A percentile compares a stretch with the other conserved stretches of the same genome.
Conservation (phyloP, 2,329 filamentous ascomycete genomes). For the Trichoderma lentiforme region DNA sequence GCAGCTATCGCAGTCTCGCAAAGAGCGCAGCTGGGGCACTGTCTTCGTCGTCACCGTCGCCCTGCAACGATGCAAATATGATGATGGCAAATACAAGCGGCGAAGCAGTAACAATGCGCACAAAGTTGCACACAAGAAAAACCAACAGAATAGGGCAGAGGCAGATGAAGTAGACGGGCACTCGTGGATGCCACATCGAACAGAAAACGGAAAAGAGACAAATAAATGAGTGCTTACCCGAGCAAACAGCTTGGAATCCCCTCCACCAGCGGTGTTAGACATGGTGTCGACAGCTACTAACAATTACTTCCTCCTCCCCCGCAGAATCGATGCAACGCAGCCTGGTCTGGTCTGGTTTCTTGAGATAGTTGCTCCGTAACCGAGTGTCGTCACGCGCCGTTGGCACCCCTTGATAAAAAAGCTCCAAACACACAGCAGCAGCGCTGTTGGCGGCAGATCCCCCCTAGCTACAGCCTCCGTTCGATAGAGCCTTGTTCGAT, state of each 20-base stretch:
- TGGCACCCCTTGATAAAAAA: neutral
- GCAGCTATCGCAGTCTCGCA: neutral
- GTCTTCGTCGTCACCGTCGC: neutral
- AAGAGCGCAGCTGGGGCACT: neutral
- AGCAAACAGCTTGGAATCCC: constrained; percentile 99
- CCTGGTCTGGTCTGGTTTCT: neutral
- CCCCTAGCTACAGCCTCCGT: neutral
- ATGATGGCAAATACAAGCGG: neutral
- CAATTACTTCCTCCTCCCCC: constrained; percentile 13
- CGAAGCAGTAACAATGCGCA: neutral
- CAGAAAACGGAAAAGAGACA: constrained; percentile 18
- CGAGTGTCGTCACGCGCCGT: neutral
- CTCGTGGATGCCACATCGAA: neutral
- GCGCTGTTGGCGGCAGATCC: neutral
- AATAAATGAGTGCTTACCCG: constrained; percentile 60
- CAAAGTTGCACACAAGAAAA: neutral
- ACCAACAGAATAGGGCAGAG: constrained; percentile 19
- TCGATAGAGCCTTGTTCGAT: constrained; percentile 5
- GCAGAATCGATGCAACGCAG: constrained; percentile 4
- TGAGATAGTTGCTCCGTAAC: neutral
- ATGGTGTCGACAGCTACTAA: constrained; percentile 33
- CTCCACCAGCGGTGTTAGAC: constrained; percentile 61
- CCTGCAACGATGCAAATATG: neutral
- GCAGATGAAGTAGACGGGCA: neutral
- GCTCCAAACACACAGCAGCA: neutral